These are phyloP conservation scores for Erysimum cheiri DNA, from an alignment of 441 rosid species.

Conservation along the genomic window DNA sequence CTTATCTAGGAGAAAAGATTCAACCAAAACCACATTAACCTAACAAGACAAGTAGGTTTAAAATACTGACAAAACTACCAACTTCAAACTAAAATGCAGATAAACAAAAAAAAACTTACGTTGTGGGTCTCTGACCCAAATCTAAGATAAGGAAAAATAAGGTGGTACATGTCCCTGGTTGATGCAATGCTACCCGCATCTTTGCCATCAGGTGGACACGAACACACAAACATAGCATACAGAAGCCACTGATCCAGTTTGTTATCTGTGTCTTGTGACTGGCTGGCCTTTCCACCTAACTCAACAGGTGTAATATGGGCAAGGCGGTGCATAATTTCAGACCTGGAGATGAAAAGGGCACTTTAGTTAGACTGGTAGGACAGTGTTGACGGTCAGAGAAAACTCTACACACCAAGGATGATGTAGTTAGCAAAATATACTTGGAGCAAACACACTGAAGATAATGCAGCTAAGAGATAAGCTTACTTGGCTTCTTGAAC, in stretches of 20 bases:
- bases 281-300: conserved; percentile 93
- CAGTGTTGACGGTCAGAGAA: conserved; percentile 21
- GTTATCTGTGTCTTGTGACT: conserved; percentile 89
- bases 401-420: conserved; percentile 27
- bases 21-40: conserved; percentile 18
- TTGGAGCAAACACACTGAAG: conserved; percentile 18
- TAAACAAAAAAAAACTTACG: conserved; percentile 56
- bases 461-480: conserved; percentile 32
- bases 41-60: conserved; percentile 9
- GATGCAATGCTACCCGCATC: conserved; percentile 85
- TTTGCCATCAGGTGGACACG: conserved; percentile 92
- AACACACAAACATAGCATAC: conserved; percentile 97
- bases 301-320: conserved; percentile 92
- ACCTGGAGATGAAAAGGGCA: conserved; percentile 58
- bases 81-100: conserved; percentile 7
- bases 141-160: conserved; percentile 85
- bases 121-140: conserved; percentile 91
- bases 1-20: conserved; percentile 30
- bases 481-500: conserved; percentile 97
- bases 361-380: conserved; percentile 16
- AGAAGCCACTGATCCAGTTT: conserved; percentile 99
- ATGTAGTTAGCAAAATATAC: conserved; percentile 18
- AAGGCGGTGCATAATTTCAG: conserved; percentile 84
- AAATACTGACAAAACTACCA: conserved; percentile 22
- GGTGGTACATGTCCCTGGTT: conserved; percentile 92